Evolutionary conservation across 2,329 filamentous ascomycete genomes (phyloP).

Genomic region (Passalora sequoiae): DNA sequence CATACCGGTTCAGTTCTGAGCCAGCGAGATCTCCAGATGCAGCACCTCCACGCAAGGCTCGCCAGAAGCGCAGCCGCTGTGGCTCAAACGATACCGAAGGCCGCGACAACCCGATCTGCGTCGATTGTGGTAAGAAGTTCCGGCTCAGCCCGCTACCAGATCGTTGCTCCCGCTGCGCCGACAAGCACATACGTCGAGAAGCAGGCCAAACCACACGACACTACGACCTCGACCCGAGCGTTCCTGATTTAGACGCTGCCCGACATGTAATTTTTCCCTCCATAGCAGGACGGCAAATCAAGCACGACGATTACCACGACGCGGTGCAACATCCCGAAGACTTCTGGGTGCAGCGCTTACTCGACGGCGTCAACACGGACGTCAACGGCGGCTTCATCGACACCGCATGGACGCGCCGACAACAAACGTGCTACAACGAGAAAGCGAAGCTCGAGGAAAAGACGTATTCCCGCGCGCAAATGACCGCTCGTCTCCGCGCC

Average conservation of each 20-base stretch:
- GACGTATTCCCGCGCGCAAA: constrained; percentile 10
- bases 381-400: constrained; percentile 6
- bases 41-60: background rate
- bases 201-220: constrained; percentile 7
- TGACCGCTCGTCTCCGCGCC: constrained; percentile 18
- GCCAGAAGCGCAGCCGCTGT: too few relatives aligned
- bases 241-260: constrained; percentile 9
- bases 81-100: too few relatives aligned
- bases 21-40: background rate
- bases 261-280: constrained; percentile 11
- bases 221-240: constrained; percentile 11
- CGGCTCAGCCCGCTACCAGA: constrained; percentile 4
- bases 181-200: constrained; percentile 14
- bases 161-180: constrained; percentile 17
- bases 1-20: background rate
- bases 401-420: constrained; percentile 9
- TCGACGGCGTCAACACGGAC: constrained; percentile 15
- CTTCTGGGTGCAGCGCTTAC: constrained; percentile 12
- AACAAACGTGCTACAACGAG: constrained; percentile 20
- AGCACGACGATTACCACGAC: background rate
- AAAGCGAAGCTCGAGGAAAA: constrained; percentile 11
- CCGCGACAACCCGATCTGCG: constrained; percentile 5
- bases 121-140: constrained; percentile 9
- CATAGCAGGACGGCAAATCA: constrained; percentile 9
- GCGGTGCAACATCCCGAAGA: constrained; percentile 4